Evolutionary conservation across 306 rosid species (phyloP).

Genomic region (Inga leiocalycina): DNA sequence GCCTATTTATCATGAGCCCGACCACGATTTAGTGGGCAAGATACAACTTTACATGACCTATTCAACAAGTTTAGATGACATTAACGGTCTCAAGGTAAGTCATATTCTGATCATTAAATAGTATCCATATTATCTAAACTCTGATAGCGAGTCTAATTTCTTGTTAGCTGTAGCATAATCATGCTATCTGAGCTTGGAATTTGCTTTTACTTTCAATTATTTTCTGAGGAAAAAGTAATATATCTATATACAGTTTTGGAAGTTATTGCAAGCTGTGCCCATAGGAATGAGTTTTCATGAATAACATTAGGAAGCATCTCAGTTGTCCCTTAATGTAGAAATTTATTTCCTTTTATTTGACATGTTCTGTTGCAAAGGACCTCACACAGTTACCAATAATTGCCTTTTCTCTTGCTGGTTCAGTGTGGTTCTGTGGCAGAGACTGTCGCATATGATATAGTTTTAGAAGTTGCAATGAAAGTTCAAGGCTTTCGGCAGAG

Average conservation of each 20-base stretch:
- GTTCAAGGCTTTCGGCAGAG: conserved; percentile 86
- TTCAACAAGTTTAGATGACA: conserved; percentile 80
- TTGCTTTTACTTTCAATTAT: not conserved
- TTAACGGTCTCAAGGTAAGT: conserved; percentile 74
- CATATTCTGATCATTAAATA: not conserved
- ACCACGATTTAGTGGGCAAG: conserved; percentile 87
- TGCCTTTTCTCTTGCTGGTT: conserved; percentile 20
- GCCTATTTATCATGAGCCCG: conserved; percentile 81
- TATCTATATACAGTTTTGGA: not conserved
- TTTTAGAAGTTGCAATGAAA: conserved; percentile 93
- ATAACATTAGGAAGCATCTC: no score
- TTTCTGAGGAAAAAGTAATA: not conserved
- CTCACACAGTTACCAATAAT: conserved; percentile 1
- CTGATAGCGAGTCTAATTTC: conserved; percentile 3
- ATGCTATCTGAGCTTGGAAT: not conserved
- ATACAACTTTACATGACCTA: conserved; percentile 72
- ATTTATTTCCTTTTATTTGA: no score
- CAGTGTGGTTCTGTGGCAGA: conserved; percentile 96
- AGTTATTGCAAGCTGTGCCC: not conserved
- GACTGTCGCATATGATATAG: conserved; percentile 96
- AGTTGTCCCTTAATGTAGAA: no score
- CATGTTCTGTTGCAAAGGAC: not conserved
- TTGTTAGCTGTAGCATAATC: conserved; percentile 14
- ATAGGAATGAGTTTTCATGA: not conserved
- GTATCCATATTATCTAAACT: not conserved